These are phyloP conservation scores for Saccharomyces hybrid DNA, from an alignment of 1,139 yeast species.

Conservation along the genomic window DNA sequence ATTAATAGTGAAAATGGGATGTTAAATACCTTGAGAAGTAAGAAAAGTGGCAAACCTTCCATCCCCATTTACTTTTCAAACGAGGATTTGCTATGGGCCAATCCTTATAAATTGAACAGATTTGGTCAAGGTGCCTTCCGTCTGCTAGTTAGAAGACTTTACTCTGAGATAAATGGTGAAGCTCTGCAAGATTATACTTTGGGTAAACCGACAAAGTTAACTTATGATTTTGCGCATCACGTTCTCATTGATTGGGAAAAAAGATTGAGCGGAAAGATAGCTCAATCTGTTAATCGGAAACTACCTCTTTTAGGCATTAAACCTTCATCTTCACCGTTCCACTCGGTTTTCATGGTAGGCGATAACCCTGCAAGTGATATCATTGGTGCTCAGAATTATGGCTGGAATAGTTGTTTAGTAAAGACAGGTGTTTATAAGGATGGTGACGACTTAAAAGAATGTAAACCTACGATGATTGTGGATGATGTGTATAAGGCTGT, in stretches of 20 bases:
- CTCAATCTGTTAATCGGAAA: conserved; percentile 14
- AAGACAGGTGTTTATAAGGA: conserved; percentile 82
- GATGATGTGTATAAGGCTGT: conserved; percentile 36
- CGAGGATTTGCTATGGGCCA: conserved; percentile 87
- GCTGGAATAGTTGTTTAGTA: conserved; percentile 82
- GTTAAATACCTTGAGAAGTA: conserved; percentile 52
- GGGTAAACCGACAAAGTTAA: conserved; percentile 79
- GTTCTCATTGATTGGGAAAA: conserved; percentile 55
- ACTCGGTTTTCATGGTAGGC: conserved; percentile 81
- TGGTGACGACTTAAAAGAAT: conserved; percentile 43
- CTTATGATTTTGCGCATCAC: conserved; percentile 79
- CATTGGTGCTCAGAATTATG: conserved; percentile 75
- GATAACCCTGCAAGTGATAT: conserved; percentile 94
- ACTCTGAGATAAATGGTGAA: conserved; percentile 49
- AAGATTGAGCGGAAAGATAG: conserved; percentile 27
- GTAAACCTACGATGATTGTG: conserved; percentile 35
- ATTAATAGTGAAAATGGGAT: conserved; percentile 57
- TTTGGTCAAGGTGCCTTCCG: conserved; percentile 93
- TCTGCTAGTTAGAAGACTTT: conserved; percentile 54
- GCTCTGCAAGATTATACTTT: conserved; percentile 51
- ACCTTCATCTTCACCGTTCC: conserved; percentile 32
- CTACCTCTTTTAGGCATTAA: conserved; percentile 23
- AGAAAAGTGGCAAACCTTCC: conserved; percentile 41
- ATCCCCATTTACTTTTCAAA: conserved; percentile 81
- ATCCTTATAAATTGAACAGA: conserved; percentile 69